These are phyloP conservation scores for Trypanosoma congolense DNA, from an alignment of 208 protist species.

Conservation along the genomic window DNA sequence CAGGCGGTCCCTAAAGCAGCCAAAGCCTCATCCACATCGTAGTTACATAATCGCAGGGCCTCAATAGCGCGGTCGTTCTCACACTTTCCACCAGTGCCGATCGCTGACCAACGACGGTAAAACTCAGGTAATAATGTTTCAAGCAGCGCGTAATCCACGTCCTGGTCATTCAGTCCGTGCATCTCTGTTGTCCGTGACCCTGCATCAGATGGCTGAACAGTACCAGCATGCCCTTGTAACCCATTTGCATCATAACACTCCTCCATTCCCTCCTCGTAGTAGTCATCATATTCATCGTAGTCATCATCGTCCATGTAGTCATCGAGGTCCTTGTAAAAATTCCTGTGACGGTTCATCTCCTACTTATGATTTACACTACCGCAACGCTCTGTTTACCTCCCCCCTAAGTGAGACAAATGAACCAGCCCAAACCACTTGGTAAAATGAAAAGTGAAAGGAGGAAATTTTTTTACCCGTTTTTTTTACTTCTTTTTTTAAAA, in stretches of 20 bases:
- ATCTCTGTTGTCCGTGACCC: slow-evolving; percentile 7
- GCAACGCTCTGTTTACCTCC: background rate
- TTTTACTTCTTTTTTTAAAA: background rate
- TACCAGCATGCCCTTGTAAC: background rate
- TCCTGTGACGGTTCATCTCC: slow-evolving; percentile 83
- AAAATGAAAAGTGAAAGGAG: slow-evolving; percentile 18
- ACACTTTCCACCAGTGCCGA: slow-evolving; percentile 12
- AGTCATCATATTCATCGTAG: slow-evolving; percentile 44
- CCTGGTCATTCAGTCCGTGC: slow-evolving; percentile 23
- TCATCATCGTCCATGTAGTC: slow-evolving; percentile 46
- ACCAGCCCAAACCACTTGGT: background rate
- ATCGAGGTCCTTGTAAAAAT: slow-evolving; percentile 65
- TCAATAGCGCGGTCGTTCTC: slow-evolving; percentile 37
- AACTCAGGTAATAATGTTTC: slow-evolving; percentile 32
- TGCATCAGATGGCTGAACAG: background rate
- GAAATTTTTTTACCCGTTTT: slow-evolving; percentile 17
- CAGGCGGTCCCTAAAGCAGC: no score
- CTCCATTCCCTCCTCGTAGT: slow-evolving; percentile 39
- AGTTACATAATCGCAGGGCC: slow-evolving; percentile 56
- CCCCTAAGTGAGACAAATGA: slow-evolving; percentile 1
- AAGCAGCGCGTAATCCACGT: slow-evolving; percentile 59
- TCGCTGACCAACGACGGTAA: slow-evolving; percentile 35
- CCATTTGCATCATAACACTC: slow-evolving; percentile 30
- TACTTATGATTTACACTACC: slow-evolving; percentile 4
- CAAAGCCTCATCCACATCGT: slow-evolving; percentile 37